Base-by-base conservation (phyloP, 441 rosid species). In the Jatropha multifida region DNA sequence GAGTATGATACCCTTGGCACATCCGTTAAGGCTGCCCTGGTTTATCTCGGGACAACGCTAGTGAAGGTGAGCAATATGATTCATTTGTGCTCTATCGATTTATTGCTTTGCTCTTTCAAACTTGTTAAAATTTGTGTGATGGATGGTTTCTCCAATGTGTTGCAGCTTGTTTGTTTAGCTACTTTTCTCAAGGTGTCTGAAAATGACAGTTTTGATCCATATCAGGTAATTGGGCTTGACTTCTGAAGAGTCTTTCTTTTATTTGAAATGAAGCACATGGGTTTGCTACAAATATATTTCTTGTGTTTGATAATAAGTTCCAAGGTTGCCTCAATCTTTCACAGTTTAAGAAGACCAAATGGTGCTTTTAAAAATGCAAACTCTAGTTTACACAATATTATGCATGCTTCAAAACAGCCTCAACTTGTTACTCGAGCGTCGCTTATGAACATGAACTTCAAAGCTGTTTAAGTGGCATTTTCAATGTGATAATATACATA, bases 1-100 rank as follows among this genome's bases (percentile, higher is more conserved):
- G 98, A 92, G 84, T 94, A 92, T 72, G 98, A 94, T 52, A 94
- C 98, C 14, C 89, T 94, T 17, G 91, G 95, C 68, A 94, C 98
- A 44, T 92, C 93, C n/a, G 79, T 92, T 70, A 94, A 94, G 49
- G 88, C 97, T 71, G 95, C 92, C 20, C 84, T 90, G 79, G 98
- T 91, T 82, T 94, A 92, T 76, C 94, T 94, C 13, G 94, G 90
- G 51, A 92, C 98, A 3, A 92, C 97, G 51, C 71, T 94, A 70
- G 90, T 94, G 23, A 94, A 94, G 97, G 98, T 94, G 76, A 10
- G 88, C 76, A 49, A 75, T 15, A 17, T 40, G n/a, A 4, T 67
- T 17, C 0, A 40, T 15, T 13, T 23, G 11, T 38, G 42, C 51
- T 51, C 58, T 42, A 7, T 32, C 1, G 2, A 32, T 32, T 48